Conservation (phyloP, 495 filamentous ascomycete species). For the Xylona heveae region DNA sequence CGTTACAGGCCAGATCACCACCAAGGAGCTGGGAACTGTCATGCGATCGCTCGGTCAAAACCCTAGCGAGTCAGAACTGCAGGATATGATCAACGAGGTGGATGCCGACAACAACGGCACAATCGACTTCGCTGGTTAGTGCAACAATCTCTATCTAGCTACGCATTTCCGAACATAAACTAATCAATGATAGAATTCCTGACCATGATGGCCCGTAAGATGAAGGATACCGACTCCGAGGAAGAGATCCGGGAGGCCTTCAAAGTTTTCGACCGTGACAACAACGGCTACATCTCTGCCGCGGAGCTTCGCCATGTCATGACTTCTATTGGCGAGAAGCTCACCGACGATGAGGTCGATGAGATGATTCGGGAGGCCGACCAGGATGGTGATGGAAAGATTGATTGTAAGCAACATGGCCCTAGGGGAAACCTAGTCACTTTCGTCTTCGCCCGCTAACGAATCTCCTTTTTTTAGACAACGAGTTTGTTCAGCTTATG, state of each 20-base stretch:
- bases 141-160: not conserved
- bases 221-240: constrained; percentile 99
- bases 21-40: constrained; percentile 95
- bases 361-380: constrained; percentile 99
- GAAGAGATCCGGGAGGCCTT: constrained; percentile 94
- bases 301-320: constrained; percentile 97
- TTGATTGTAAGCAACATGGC: constrained; percentile 52
- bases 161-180: not conserved
- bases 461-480: constrained; percentile 36
- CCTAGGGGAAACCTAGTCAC: not conserved
- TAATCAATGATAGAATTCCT: constrained; percentile 51
- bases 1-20: constrained; percentile 91
- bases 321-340: constrained; percentile 98
- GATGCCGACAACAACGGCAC: constrained; percentile 99
- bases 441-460: not conserved
- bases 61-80: constrained; percentile 93
- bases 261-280: constrained; percentile 97
- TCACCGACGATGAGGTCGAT: constrained; percentile 98
- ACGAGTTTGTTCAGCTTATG: constrained; percentile 99
- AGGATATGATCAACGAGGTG: constrained; percentile 99
- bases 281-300: constrained; percentile 98
- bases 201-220: constrained; percentile 99
- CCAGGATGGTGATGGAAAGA: constrained; percentile 92
- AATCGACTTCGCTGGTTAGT: constrained; percentile 91
- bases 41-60: constrained; percentile 99